phyloP scores from a whole-genome alignment of 179 eudicot species.

The Carnegiea gigantea region DNA sequence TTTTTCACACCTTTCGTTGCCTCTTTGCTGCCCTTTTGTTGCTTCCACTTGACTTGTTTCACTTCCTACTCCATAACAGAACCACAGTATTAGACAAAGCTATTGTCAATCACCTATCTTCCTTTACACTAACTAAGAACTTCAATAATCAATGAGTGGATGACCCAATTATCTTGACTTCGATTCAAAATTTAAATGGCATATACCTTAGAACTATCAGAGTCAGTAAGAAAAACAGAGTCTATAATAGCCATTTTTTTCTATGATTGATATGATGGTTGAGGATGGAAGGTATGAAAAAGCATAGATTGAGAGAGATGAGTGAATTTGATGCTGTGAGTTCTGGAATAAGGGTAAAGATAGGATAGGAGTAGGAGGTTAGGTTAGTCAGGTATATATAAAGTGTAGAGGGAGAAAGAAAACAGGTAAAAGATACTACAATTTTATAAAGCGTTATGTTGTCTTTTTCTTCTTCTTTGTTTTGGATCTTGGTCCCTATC shows the following conservation, averaged over 20 bases:
- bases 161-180: not conserved
- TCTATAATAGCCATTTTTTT: constrained; percentile 53
- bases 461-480: not conserved
- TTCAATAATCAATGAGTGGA: not conserved
- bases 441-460: not conserved
- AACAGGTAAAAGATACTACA: not conserved
- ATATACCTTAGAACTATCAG: constrained; percentile 50
- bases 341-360: not conserved
- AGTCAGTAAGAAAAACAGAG: constrained; percentile 30
- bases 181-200: not conserved
- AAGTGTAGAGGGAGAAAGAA: not conserved
- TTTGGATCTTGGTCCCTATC: too few species aligned
- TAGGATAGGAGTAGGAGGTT: not conserved
- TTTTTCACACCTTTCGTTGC: constrained; percentile 16
- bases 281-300: constrained; percentile 11
- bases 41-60: constrained; percentile 46
- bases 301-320: constrained; percentile 8
- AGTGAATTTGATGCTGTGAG: not conserved
- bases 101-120: too few species aligned
- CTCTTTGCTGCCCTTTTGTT: constrained; percentile 36
- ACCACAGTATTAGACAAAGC: not conserved
- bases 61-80: constrained; percentile 23
- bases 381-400: constrained; percentile 18
- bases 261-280: not conserved
- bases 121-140: not conserved